These are phyloP conservation scores for Linaria vulgaris DNA, from an alignment of 257 asterid genomes.

Conservation along the genomic window DNA sequence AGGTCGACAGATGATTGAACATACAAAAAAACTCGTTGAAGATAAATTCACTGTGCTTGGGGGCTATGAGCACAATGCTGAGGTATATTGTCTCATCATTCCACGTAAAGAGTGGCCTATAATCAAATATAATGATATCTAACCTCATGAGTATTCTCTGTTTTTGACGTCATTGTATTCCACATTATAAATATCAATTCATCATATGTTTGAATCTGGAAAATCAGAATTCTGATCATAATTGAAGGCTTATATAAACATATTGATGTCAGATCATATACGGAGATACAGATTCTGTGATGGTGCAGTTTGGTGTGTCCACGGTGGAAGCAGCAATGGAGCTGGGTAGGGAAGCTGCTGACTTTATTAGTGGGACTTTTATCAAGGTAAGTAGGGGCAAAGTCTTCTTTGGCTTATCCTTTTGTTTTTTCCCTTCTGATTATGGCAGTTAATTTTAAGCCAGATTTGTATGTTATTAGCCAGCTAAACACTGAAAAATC, in stretches of 20 bases:
- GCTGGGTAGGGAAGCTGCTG: constrained; percentile 98
- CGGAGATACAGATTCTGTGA: constrained; percentile 99
- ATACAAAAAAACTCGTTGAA: constrained; percentile 92
- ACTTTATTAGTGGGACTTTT: constrained; percentile 80
- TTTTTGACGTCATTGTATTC: no score
- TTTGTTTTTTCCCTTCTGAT: constrained; percentile 9
- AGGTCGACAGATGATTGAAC: constrained; percentile 99
- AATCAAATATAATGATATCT: no score
- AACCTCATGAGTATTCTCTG: no score
- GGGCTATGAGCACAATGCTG: constrained; percentile 90
- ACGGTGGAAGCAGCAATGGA: constrained; percentile 90
- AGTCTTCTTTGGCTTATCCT: constrained; percentile 17
- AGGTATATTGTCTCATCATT: constrained; percentile 47
- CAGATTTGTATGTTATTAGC: constrained; percentile 10
- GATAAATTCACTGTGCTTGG: constrained; percentile 75
- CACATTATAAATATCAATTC: no score
- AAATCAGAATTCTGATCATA: neutral
- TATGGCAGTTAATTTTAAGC: constrained; percentile 20
- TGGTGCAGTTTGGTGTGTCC: constrained; percentile 98
- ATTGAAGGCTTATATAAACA: constrained; percentile 21
- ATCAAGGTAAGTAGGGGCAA: constrained; percentile 51
- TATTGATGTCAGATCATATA: constrained; percentile 69
- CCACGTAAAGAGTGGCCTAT: neutral
- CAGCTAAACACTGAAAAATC: constrained; percentile 15
- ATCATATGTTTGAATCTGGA: no score